These are phyloP conservation scores for Flaveria sonorensis DNA, from an alignment of 129 eudicot species.

Conservation along the genomic window DNA sequence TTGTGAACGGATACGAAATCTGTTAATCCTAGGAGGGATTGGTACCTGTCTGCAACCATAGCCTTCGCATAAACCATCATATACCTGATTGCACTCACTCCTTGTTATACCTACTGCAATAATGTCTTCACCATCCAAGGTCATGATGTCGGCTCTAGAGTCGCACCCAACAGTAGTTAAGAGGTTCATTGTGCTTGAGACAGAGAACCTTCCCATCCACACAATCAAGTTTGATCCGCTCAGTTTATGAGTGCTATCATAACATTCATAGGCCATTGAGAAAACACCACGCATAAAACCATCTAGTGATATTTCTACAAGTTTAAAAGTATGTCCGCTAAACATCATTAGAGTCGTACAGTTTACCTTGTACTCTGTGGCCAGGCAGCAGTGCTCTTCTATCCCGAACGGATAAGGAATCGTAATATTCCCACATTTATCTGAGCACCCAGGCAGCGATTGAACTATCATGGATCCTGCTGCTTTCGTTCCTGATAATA, in stretches of 20 bases:
- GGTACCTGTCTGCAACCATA: conserved; percentile 34
- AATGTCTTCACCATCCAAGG: neutral
- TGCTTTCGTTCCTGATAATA: neutral
- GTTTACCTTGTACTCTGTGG: neutral
- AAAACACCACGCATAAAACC: conserved; percentile 23
- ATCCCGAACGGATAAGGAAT: neutral
- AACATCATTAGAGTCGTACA: neutral
- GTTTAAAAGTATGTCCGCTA: neutral
- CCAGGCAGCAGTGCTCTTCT: neutral
- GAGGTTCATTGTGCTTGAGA: conserved; percentile 29
- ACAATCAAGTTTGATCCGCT: neutral
- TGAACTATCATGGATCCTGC: neutral
- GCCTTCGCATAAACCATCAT: conserved; percentile 24
- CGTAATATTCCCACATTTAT: conserved; percentile 5
- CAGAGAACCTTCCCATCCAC: neutral
- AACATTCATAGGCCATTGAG: conserved; percentile 17
- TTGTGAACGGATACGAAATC: conserved; percentile 25
- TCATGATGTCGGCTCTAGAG: conserved; percentile 27
- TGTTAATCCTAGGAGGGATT: conserved; percentile 2
- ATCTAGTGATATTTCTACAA: conserved; percentile 8
- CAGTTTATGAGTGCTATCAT: neutral
- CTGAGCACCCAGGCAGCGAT: neutral
- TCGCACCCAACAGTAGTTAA: conserved; percentile 39
- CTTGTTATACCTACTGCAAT: conserved; percentile 19
- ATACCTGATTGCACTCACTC: neutral